Percentiles rank a stretch among this genome's conserved stretches.
Conservation (phyloP, 768 basidiomycete species). For the Suillus lakei region DNA sequence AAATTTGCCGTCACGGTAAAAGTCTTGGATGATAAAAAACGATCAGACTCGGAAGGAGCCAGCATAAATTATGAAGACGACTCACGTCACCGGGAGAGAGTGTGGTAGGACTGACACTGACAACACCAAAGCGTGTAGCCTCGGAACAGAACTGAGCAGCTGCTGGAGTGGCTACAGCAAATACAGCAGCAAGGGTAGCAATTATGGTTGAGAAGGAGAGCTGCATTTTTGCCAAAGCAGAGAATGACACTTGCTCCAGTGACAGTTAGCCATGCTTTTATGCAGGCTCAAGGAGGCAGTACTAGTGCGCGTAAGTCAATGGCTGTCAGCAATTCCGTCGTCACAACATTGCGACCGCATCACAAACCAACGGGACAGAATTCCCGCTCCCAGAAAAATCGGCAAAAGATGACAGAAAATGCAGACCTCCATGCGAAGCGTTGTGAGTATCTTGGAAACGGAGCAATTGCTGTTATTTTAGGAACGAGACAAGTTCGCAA, state of each 20-base stretch:
- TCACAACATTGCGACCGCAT: background rate
- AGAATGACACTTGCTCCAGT: background rate
- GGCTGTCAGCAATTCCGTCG: too few relatives aligned
- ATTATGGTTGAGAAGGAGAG: slow-evolving; percentile 17
- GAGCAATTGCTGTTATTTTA: too few relatives aligned
- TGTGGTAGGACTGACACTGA: slow-evolving; percentile 24
- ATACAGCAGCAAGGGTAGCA: slow-evolving; percentile 14
- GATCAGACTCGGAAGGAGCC: slow-evolving; percentile 9
- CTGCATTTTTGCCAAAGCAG: slow-evolving; percentile 19
- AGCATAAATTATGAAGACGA: background rate
- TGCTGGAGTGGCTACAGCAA: slow-evolving; percentile 24
- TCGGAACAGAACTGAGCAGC: slow-evolving; percentile 27
- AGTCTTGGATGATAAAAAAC: slow-evolving; percentile 12
- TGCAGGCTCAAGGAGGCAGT: slow-evolving; percentile 5
- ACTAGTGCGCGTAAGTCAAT: background rate
- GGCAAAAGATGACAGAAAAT: background rate
- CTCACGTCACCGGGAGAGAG: slow-evolving; percentile 31
- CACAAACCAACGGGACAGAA: background rate
- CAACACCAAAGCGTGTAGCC: slow-evolving; percentile 24
- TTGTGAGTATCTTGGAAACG: background rate
- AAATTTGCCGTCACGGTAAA: slow-evolving; percentile 29
- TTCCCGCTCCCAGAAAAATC: background rate
- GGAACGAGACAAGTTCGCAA: background rate
- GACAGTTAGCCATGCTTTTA: background rate
- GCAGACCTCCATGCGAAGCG: background rate